Base-by-base conservation (phyloP, 1,139 yeast genomes). In the Torulaspora globosa region DNA sequence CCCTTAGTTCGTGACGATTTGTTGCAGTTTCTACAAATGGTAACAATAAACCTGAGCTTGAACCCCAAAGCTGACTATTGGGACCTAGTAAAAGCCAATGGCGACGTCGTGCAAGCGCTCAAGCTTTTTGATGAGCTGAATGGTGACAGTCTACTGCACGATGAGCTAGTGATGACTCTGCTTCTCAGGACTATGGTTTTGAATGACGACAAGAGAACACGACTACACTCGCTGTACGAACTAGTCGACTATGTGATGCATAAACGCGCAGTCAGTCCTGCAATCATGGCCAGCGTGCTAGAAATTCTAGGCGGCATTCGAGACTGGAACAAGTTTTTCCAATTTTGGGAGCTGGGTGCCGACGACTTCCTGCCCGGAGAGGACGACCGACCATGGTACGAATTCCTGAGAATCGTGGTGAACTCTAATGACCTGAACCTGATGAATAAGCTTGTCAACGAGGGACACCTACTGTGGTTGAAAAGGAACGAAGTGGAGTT, bases 381-480 rank as follows among this genome's bases (percentile, higher is more conserved):
- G 15, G 63, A 60, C 35, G 39, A 40, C 15, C 54, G 63, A 23
- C 65, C 64, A 2, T 61, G 66, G 66, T 33, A 39, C 5, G 44
- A 52, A 6, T 54, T 58, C n/a, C 29, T 61, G 21, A 39, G 52
- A 21, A 28, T 50, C 15, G 26, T 60, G 1, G 49, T 50, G 2
- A 49, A 53, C 11, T 50, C 57, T 2, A 41, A 44, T 8, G 55
- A 59, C 34, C 10, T 21, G 8, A 30, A 34, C 14, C 26, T 56
- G 11, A 48, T 54, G 44, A 43, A 46, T 12, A 44, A 49, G 16
- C 33, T 59, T 5, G 39, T 61, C 3, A 46, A 49, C n/a, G 53
- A 58, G n/a, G 63, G 63, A 3, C 50, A 54, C 39, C 41, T 63
- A 16, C 42, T 61, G 12, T 57, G 62, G 60, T 38, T 63, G 9